Base-by-base conservation (phyloP, 495 filamentous ascomycete species). In the Cercophora newfieldiana region DNA sequence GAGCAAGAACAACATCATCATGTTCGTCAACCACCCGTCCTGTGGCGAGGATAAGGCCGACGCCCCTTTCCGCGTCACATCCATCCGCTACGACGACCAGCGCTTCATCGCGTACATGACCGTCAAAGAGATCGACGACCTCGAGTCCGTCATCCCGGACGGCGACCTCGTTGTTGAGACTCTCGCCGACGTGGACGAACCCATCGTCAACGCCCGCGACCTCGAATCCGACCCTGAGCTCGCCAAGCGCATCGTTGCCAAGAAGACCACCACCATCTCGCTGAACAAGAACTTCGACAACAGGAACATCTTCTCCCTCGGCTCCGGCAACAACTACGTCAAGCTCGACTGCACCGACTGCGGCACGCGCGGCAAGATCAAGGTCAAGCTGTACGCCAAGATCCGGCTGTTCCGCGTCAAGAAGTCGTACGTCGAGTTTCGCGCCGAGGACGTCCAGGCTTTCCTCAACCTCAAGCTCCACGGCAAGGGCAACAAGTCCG, bases 281-380 rank as follows among this genome's bases (percentile, higher is more conserved):
- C 31, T 47, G 3, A 54, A 28, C 50, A 7, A 22, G 7, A 48
- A 48, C 54, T 30, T 28, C 12, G 54, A 57, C 54, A 57, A 29
- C 7, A n/a, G 22, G 7, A 57, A 57, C 54, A 57, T 57, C 54
- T 57, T 57, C 16, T 30, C 24, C 54, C 2, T 57, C 58, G 58
- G 31, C 18, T 44, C 28, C 19, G 25, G 19, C 26, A 12, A 16
- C 29, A 60, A 60, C 30, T 25, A 7, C 58, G 7, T 48, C 30
- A 44, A 19, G 58, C 58, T 60, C 29, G 30, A 44, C 58, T 60
- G 58, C 31, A 44, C 30, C 58, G 58, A 60, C 58, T 60, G 58
- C 58, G 58, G 58, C 58, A 60, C 58, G 30, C 37, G 37, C 58
- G 58, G 58, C 30, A 22, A 60, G n/a, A 19, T 60, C n/a, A 28